Percentiles rank a stretch among this genome's conserved stretches.
phyloP scores from a whole-genome alignment of 768 basidiomycete genomes.

The Xanthoconium purpureum region DNA sequence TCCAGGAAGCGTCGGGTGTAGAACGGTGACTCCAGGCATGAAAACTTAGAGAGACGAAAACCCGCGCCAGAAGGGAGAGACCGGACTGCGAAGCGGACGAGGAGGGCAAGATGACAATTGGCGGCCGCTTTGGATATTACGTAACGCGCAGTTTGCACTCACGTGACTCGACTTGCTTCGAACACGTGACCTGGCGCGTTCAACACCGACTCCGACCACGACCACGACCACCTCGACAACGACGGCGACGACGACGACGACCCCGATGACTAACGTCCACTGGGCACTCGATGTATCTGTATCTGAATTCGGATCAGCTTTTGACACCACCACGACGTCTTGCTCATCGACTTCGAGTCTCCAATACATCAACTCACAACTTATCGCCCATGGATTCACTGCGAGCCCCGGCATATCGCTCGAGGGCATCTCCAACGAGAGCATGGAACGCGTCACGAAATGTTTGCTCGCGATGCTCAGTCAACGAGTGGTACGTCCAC shows the following conservation, averaged over 20 bases:
- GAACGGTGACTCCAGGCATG: conserved; percentile 43
- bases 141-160: conserved; percentile 24
- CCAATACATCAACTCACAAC: conserved; percentile 78
- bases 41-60: conserved; percentile 8
- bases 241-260: conserved; percentile 15
- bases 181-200: conserved; percentile 32
- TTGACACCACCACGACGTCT: conserved; percentile 44
- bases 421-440: conserved; percentile 55
- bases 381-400: conserved; percentile 78
- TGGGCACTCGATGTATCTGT: conserved; percentile 50
- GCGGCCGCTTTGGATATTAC: conserved; percentile 15
- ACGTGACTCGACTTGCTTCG: conserved; percentile 4
- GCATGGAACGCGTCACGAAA: conserved; percentile 60
- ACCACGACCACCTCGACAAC: neutral
- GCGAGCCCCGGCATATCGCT: conserved; percentile 62
- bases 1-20: conserved; percentile 37
- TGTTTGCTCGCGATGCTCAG: conserved; percentile 75
- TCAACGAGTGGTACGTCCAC: conserved; percentile 65
- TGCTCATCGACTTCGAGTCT: conserved; percentile 56
- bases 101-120: conserved; percentile 1
- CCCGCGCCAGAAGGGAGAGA: conserved; percentile 5
- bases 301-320: conserved; percentile 41
- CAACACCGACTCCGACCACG: conserved; percentile 9
- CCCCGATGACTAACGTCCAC: conserved; percentile 36
- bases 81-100: conserved; percentile 14